Conservation (phyloP, 1,284 basidiomycete genomes). For the Omphalotus olearius region DNA sequence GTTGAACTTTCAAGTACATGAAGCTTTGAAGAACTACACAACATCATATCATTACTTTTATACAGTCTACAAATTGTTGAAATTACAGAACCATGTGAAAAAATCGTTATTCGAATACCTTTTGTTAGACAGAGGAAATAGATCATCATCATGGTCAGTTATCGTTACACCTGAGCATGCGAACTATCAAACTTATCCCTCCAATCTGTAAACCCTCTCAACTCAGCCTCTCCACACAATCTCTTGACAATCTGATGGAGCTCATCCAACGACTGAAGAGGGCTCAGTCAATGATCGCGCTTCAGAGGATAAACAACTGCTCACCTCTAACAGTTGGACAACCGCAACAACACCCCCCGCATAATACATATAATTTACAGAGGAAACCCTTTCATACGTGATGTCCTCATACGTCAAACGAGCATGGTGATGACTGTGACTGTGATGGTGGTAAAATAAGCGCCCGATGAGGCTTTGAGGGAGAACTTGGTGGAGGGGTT, state of each 20-base stretch:
- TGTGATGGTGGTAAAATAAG: slow-evolving; percentile 36
- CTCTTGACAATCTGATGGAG: slow-evolving; percentile 35
- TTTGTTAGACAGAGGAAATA: too few species aligned
- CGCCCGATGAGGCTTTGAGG: slow-evolving; percentile 39
- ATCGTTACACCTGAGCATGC: slow-evolving; percentile 9
- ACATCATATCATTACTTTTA: too few species aligned
- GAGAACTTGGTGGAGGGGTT: slow-evolving; percentile 42
- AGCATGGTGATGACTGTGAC: slow-evolving; percentile 9
- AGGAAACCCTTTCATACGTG: slow-evolving; percentile 22
- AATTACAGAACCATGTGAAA: too few species aligned
- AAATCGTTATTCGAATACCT: too few species aligned
- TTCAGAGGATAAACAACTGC: slow-evolving; percentile 13
- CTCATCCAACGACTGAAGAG: slow-evolving; percentile 36
- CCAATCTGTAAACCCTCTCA: slow-evolving; percentile 42
- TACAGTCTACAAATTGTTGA: too few species aligned
- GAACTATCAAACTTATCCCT: slow-evolving; percentile 27
- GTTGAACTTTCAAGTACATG: too few species aligned
- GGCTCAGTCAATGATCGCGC: not conserved
- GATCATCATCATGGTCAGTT: too few species aligned
- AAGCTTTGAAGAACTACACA: too few species aligned
- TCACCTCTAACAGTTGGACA: slow-evolving; percentile 37
- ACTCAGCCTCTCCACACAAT: slow-evolving; percentile 44
- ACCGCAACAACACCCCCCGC: slow-evolving; percentile 41
- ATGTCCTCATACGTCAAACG: not conserved
- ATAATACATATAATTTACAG: slow-evolving; percentile 42